Evolutionary conservation across 306 rosid species (phyloP).

Genomic region (Hippophae rhamnoides): DNA sequence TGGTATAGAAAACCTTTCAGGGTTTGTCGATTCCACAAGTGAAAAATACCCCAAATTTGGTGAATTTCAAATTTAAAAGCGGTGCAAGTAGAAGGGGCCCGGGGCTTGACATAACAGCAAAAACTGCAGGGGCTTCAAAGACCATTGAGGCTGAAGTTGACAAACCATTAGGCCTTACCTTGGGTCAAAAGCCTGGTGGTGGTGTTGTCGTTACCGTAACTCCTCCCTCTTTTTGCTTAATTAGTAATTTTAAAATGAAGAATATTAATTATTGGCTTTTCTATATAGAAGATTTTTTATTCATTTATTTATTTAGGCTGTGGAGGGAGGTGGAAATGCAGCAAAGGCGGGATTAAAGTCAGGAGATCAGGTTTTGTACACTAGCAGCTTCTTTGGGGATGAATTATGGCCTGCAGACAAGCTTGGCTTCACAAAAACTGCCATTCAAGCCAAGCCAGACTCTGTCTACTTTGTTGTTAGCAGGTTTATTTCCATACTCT

Average conservation of each 20-base stretch:
- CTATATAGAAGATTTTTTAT: too few relatives aligned
- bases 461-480: slow-evolving; percentile 88
- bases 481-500: slow-evolving; percentile 41
- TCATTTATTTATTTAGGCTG: slow-evolving; percentile 38
- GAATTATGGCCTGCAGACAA: slow-evolving; percentile 99
- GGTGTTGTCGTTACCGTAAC: slow-evolving; percentile 75
- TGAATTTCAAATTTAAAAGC: slow-evolving; percentile 21
- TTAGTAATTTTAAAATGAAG: too few relatives aligned
- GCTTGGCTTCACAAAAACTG: slow-evolving; percentile 96
- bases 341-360: slow-evolving; percentile 81
- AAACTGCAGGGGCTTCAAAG: slow-evolving; percentile 83
- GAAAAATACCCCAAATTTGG: slow-evolving; percentile 32
- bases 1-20: slow-evolving; percentile 56
- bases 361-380: slow-evolving; percentile 90
- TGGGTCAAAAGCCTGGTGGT: slow-evolving; percentile 84
- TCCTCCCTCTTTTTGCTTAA: background rate
- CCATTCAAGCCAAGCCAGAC: slow-evolving; percentile 90
- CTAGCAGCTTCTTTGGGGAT: slow-evolving; percentile 98
- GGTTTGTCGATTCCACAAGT: slow-evolving; percentile 70
- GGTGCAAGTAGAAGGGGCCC: slow-evolving; percentile 13
- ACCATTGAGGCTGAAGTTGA: slow-evolving; percentile 81
- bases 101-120: slow-evolving; percentile 52
- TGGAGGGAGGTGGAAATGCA: slow-evolving; percentile 95
- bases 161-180: slow-evolving; percentile 92
- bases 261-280: too few relatives aligned